Base-by-base conservation (phyloP, 2,329 filamentous ascomycete genomes). In the Ceratocystis harringtonii region DNA sequence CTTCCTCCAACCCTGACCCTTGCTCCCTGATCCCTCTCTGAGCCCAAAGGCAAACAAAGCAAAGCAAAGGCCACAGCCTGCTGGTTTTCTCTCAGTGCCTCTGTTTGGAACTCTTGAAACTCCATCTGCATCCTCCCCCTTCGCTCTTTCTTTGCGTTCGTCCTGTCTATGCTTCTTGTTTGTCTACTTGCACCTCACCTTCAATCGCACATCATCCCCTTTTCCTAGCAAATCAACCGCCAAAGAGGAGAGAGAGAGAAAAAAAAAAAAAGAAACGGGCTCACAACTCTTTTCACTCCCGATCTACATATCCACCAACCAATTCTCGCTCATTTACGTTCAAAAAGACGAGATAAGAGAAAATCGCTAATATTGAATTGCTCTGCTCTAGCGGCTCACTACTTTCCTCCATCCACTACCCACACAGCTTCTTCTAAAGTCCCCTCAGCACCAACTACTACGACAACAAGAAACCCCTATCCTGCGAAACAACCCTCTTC, bases 381-480 rank as follows among this genome's bases (percentile, higher is more conserved):
- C 68, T 66, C 65, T 64, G 61, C 66, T 65, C 22, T 63, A 65
- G 64, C 65, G 69, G 66, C 64, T 66, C 62, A 61, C 69, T 65
- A 70, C 72, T 73, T 74, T 62, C 67, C 72, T 50, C 71, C 71
- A 62, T 70, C 71, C 68, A 71, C 70, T 67, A 73, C 75, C 45
- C 43, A 43, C 36, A 41, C 61, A 62, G 5, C 45, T 1, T 62
- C 61, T 15, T 62, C 61, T 48, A 66, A 48, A n/a, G 30, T 45
- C 36, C 19, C 32, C 10, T 10, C 61, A 48, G 10, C 36, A 62
- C 6, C 43, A 5, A 43, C 64, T 17, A n/a, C 58, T 12, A 62
- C n/a, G 8, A 44, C 43, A 5, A 52, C 64, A 17, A 32, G 25
- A n/a, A 62, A 32, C 22, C 4, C 43, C 45, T 45, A 43, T 65